Base-by-base conservation (phyloP, 768 basidiomycete species). In the Pisolithus microcarpus region DNA sequence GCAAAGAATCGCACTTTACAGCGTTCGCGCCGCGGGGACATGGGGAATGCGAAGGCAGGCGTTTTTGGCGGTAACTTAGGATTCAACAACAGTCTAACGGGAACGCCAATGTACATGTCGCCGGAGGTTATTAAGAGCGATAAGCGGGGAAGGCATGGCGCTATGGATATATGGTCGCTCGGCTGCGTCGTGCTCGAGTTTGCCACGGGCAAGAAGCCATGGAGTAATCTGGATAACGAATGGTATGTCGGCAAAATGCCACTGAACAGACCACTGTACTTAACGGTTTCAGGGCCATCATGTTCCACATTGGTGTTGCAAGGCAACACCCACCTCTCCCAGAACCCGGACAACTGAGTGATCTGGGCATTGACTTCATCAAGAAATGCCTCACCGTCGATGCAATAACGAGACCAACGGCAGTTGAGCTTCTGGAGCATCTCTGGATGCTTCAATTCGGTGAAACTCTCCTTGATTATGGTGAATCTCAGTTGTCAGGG, bases 41-140 rank as follows among this genome's bases (percentile, higher is more conserved):
- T 69, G n/a, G 59, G 61, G 19, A 58, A 55, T n/a, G 52, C 59
- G 64, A 70, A 56, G 53, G 70, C 52, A 48, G 56, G 77, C 63
- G 59, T 72, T 31, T 53, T 64, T 15, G 58, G 65, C 13, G 65
- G 60, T 40, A 68, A 73, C 5, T 64, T 76, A 23, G 80, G 76
- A 30, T 74, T 85, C 69, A 84, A 84, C 64, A 93, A 92, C 69
- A 89, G 88, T 58, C 71, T 99, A 31, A 96, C 94, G 1, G 95
- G 93, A 16, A 99, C 96, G 11, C 96, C 96, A 0, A 98, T 98
- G 95, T 98, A 99, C 68, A 97, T 99, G 91, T 96, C 94, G 5
- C 96, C 96, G 1, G 96, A 99, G 65, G 83, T 96, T 49, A 98
- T 99, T 73, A 91, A 95, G 72, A 96, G 88, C 59, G 91, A 95